Evolutionary conservation across 1,284 basidiomycete genomes (phyloP), one percentile per base, ranked within the genome.

Genomic region (Ustilago tritici): DNA sequence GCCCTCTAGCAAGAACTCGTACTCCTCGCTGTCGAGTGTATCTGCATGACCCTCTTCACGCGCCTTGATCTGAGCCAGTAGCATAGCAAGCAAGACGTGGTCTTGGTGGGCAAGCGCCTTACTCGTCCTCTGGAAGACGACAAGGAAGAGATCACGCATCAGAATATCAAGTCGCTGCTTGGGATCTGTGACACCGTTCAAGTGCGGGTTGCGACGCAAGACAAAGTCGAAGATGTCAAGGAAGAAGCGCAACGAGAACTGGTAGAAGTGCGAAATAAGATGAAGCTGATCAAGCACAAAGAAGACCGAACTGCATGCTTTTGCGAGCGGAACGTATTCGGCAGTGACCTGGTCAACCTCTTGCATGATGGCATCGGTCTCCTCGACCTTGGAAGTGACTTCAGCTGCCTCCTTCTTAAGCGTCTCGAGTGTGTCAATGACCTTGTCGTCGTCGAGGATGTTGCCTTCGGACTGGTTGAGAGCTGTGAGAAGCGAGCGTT

Each of bases 371-470:
- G 93, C 88, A 80, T 98, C 96, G 0, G 96, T 98, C 87, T 98
- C 95, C 85, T 96, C 94, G n/a, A 98, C 96, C 86, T 99, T 99
- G 78, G 90, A 89, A 0, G 94, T 95, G 76, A 99, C 94, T 81
- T 98, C 97, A 19, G 94, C 95, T 3, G 97, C 98, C 88, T 99
- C 97, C 65, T 92, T 91, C 88, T 99, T 99, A 84, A 99, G 89
- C 7, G 94, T 96, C 87, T 99, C 98, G 70, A 99, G 89, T 1
- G 96, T 99, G 77, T 94, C 91, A 79, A 99, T 98, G 78, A 99
- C 96, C 87, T 98, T 98, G 89, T 99, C 97, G 85, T 99, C 96
- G 79, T 99, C 97, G 43, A 99, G 90, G 77, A 99, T 98, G 86
- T 98, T 98, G 65, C 97, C 97, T 0, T 92, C 91, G 0, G 95